Evolutionary conservation across 2,329 filamentous ascomycete species (phyloP), one percentile per base, ranked within the genome.

Genomic region (Stemphylium beticola): DNA sequence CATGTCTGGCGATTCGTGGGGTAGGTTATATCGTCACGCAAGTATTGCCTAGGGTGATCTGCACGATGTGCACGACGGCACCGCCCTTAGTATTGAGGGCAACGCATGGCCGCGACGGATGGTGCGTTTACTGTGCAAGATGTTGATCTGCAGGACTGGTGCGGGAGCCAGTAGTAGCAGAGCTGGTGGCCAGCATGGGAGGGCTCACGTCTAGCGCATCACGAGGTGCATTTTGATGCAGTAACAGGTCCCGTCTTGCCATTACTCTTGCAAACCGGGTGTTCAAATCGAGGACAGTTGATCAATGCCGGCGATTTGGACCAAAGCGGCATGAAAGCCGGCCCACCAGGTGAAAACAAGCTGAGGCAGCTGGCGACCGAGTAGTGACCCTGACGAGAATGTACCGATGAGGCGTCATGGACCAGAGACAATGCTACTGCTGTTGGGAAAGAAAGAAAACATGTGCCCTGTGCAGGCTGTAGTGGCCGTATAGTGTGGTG

Each of bases 1-100:
- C 70, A 67, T 71, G 73, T 71, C 65, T 60, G 73, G 69, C 73
- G 70, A 73, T 71, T 72, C 72, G 72, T 75, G 70, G 71, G 69
- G 72, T 72, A 73, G 64, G 41, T 55, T 65, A 68, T 67, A 68
- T 49, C 44, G 54, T 58, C 56, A 57, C 53, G 49, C 55, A 58
- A 41, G 43, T 67, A 65, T 61, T 46, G 53, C 39, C 64, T 57
- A 62, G 65, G 64, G 39, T 61, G 65, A 68, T 68, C 64, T 68
- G 62, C 65, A 59, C 56, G 61, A 61, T 59, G 63, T 61, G 58
- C 64, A 64, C 47, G 38, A 59, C 58, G 59, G 61, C 62, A 65
- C 58, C 59, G 55, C 53, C 48, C 52, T 53, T 38, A 31, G 40
- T 55, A 51, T 47, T 54, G 41, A 60, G 26, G 26, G 26, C 26